Base-by-base conservation (phyloP, 139 green algal species). In the Coelastrella sp. region DNA sequence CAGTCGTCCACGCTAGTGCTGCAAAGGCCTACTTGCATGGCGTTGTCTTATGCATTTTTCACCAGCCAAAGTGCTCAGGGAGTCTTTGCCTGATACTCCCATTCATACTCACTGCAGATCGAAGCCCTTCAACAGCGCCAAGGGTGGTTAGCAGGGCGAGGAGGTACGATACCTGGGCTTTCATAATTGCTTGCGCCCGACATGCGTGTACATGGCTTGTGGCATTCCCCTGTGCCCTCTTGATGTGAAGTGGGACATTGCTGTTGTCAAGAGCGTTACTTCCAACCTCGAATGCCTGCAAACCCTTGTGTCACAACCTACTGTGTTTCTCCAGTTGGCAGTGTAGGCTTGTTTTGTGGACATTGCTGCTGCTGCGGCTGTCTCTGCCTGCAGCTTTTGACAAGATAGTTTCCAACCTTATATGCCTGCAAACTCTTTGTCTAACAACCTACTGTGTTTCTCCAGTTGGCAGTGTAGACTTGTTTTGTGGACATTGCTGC, bases 61-160 rank as follows among this genome's bases (percentile, higher is more conserved):
- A 49, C 35, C 35, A 49, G 35, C 35, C 35, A 49, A 49, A 49
- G 35, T 49, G 35, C 35, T 49, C 35, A 49, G 35, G 35, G 35
- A 49, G 35, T 49, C 35, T 1, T 49, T 49, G 35, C 35, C 35
- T 49, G 35, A 49, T 49, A 49, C 35, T 49, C 35, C 35, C 35
- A 49, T 49, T 49, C 35, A 3, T 49, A 49, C 35, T 49, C 35
- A 49, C 22, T 68, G 85, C 73, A 90, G 85, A 83, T 90, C 59
- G 85, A 90, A 78, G 73, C 73, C 7, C n/a, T 90, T 24, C 85
- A 90, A 73, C 85, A 90, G 49, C 85, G 74, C 10, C 74, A 84
- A 14, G 85, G 85, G 9, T 90, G 73, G 73, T n/a, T 90, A 35
- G 17, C 20, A 25, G 85, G 85, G 7, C n/a, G 73, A 60, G 85